A percentile compares a stretch with the other conserved stretches of the same genome.
Evolutionary conservation across 148 eudicot genomes (phyloP).

Genomic region (Persicaria tinctoria): DNA sequence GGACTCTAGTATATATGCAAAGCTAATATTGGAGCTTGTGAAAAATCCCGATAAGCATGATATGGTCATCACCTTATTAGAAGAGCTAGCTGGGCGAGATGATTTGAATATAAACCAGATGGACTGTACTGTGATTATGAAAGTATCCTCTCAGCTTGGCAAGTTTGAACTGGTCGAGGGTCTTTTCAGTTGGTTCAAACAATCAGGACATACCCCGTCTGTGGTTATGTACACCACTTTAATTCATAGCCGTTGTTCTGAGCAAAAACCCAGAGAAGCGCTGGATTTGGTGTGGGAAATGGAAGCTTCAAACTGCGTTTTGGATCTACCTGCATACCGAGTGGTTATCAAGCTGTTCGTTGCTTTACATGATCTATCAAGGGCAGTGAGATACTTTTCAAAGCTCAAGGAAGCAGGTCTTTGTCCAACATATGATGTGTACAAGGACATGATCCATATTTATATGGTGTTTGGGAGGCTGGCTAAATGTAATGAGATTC

Average conservation of each 20-base stretch:
- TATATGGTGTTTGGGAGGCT: slow-evolving; percentile 59
- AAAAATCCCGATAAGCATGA: slow-evolving; percentile 62
- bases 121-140: slow-evolving; percentile 86
- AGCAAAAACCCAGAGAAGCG: slow-evolving; percentile 58
- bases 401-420: slow-evolving; percentile 85
- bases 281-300: slow-evolving; percentile 88
- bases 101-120: slow-evolving; percentile 45
- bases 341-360: slow-evolving; percentile 74
- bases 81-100: slow-evolving; percentile 73
- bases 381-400: slow-evolving; percentile 63
- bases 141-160: slow-evolving; percentile 54
- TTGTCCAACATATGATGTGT: slow-evolving; percentile 67
- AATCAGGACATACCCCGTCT: slow-evolving; percentile 39
- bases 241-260: slow-evolving; percentile 52
- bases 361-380: slow-evolving; percentile 68
- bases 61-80: slow-evolving; percentile 46
- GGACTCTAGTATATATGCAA: slow-evolving; percentile 68
- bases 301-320: slow-evolving; percentile 52
- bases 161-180: slow-evolving; percentile 74
- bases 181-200: slow-evolving; percentile 63
- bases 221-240: slow-evolving; percentile 85
- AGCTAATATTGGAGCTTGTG: slow-evolving; percentile 60
- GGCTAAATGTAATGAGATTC: slow-evolving; percentile 73
- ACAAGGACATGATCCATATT: slow-evolving; percentile 44
- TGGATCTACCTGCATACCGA: slow-evolving; percentile 80